phyloP scores from a whole-genome alignment of 2,329 filamentous ascomycete species.

The Chaetomiaceae sp. region DNA sequence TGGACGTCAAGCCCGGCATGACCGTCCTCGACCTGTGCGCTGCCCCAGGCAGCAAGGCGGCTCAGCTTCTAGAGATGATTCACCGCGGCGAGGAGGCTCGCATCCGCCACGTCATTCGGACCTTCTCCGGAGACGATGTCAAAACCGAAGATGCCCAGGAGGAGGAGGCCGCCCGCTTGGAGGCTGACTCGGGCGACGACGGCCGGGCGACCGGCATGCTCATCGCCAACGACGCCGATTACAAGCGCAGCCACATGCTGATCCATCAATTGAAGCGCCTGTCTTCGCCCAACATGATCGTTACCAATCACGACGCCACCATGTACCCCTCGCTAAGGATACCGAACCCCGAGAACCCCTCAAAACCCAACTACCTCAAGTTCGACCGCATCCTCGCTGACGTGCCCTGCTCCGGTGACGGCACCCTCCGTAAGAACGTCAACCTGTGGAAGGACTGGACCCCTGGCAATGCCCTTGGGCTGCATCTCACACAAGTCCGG shows the following conservation, averaged over 20 bases:
- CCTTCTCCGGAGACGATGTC: slow-evolving; percentile 58
- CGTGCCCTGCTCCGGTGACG: slow-evolving; percentile 94
- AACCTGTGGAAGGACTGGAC: slow-evolving; percentile 95
- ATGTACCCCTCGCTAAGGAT: slow-evolving; percentile 90
- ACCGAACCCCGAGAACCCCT: slow-evolving; percentile 51
- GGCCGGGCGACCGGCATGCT: slow-evolving; percentile 87
- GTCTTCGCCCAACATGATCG: slow-evolving; percentile 92
- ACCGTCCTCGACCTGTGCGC: slow-evolving; percentile 93
- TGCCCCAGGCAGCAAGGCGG: slow-evolving; percentile 93
- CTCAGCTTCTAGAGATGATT: slow-evolving; percentile 90
- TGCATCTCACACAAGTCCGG: slow-evolving; percentile 80
- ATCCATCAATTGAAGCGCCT: slow-evolving; percentile 97
- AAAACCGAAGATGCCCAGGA: slow-evolving; percentile 43
- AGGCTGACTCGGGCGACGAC: slow-evolving; percentile 63
- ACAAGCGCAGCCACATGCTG: slow-evolving; percentile 94
- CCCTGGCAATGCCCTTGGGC: slow-evolving; percentile 77
- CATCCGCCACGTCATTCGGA: slow-evolving; percentile 65
- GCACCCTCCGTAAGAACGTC: slow-evolving; percentile 87
- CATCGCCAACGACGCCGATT: slow-evolving; percentile 94
- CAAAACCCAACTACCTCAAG: slow-evolving; percentile 71
- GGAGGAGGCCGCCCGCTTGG: slow-evolving; percentile 49
- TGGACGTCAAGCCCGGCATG: slow-evolving; percentile 89
- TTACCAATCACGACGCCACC: slow-evolving; percentile 96
- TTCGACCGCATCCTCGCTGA: slow-evolving; percentile 96
- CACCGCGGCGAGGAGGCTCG: slow-evolving; percentile 88